Evolutionary conservation across 106 monocot genomes (phyloP).

Genomic region (Posidonia australis): DNA sequence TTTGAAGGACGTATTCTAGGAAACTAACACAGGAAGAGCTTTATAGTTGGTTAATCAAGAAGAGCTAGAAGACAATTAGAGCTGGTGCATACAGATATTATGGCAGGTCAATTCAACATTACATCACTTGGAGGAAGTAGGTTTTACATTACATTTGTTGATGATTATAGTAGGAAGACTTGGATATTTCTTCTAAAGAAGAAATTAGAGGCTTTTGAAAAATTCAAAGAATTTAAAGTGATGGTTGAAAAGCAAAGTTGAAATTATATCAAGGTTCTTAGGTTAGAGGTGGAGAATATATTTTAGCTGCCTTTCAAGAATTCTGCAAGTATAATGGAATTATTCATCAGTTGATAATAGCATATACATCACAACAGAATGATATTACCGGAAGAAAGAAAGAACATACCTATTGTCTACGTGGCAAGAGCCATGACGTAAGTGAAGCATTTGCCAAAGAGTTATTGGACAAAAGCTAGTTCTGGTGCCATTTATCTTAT

Average conservation of each 20-base stretch:
- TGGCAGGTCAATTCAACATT: too few relatives aligned
- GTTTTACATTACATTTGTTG: background rate
- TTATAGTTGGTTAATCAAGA: too few relatives aligned
- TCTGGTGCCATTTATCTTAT: background rate
- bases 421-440: background rate
- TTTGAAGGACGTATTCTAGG: too few relatives aligned
- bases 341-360: background rate
- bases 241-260: background rate
- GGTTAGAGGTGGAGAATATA: too few relatives aligned
- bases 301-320: too few relatives aligned
- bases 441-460: background rate
- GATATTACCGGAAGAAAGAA: background rate
- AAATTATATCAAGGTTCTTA: background rate
- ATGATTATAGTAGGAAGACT: background rate
- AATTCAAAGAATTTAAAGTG: background rate
- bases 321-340: background rate
- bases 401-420: background rate
- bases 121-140: too few relatives aligned
- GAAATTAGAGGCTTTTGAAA: background rate
- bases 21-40: too few relatives aligned
- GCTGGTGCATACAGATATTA: too few relatives aligned
- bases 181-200: background rate
- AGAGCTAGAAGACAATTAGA: too few relatives aligned
- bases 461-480: background rate
- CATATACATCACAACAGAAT: background rate